phyloP scores from a whole-genome alignment of 2,329 filamentous ascomycete genomes.

The Exutisphaerella laricina region DNA sequence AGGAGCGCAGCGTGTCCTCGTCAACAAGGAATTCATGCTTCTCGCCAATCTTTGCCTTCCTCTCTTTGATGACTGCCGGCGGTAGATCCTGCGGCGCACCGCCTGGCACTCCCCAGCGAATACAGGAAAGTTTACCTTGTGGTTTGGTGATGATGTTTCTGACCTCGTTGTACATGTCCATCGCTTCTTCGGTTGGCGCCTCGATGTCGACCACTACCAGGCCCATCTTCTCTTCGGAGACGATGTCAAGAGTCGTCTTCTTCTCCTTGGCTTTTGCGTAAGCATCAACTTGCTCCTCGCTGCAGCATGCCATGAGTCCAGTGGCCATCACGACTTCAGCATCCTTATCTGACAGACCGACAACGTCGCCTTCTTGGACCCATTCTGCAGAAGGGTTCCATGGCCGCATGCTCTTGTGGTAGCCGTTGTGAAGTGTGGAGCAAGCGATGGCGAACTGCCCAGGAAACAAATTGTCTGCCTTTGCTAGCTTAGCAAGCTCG shows the following conservation, averaged over 20 bases:
- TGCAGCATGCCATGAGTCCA: conserved; percentile 45
- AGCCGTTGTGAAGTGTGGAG: conserved; percentile 60
- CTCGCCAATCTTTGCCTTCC: conserved; percentile 41
- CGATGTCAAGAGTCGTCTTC: conserved; percentile 33
- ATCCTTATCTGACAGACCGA: conserved; percentile 40
- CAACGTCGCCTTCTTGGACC: conserved; percentile 16
- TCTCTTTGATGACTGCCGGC: conserved; percentile 11
- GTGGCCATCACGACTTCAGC: conserved; percentile 48
- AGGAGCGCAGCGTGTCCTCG: conserved; percentile 50
- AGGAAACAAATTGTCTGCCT: conserved; percentile 54
- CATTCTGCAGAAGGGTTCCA: conserved; percentile 24
- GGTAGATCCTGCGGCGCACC: conserved; percentile 23
- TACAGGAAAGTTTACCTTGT: conserved; percentile 51
- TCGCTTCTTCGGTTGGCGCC: conserved; percentile 40
- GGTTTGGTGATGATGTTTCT: conserved; percentile 42
- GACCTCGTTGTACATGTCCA: conserved; percentile 45
- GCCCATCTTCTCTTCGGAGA: conserved; percentile 48
- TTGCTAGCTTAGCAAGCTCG: conserved; percentile 59
- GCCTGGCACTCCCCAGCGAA: conserved; percentile 44
- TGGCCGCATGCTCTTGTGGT: conserved; percentile 31
- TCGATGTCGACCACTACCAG: conserved; percentile 57
- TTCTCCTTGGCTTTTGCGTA: conserved; percentile 8
- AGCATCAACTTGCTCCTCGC: conserved; percentile 26
- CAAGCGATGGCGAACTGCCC: conserved; percentile 77
- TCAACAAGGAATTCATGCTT: conserved; percentile 63